Percentiles rank a stretch among this genome's conserved stretches.
These are phyloP conservation scores for Mesembryanthemum crystallinum DNA, from an alignment of 148 eudicot species.

Conservation along the genomic window DNA sequence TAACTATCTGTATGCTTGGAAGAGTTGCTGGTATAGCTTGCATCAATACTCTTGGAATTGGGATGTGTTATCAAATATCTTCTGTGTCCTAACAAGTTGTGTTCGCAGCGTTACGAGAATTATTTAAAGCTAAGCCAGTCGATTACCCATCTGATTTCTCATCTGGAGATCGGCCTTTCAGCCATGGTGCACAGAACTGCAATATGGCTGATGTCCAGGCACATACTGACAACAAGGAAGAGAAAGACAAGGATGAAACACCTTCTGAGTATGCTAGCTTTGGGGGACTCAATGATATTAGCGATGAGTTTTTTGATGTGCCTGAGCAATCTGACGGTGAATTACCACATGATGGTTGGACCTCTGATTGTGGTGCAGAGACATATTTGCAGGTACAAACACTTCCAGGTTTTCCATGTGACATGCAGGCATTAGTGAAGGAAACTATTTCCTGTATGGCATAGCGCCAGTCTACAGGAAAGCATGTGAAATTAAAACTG, in stretches of 20 bases:
- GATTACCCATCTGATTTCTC: conserved; percentile 42
- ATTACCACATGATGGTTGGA: conserved; percentile 47
- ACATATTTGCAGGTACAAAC: conserved; percentile 49
- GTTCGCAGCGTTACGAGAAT: conserved; percentile 55
- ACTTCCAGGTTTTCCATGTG: background rate
- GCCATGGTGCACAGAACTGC: conserved; percentile 14
- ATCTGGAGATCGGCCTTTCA: conserved; percentile 35
- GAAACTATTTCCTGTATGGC: background rate
- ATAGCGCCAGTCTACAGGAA: background rate
- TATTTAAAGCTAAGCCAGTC: conserved; percentile 50
- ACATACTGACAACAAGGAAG: conserved; percentile 30
- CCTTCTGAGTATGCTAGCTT: conserved; percentile 52
- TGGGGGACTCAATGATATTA: conserved; percentile 46
- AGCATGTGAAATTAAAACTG: background rate
- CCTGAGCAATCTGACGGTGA: conserved; percentile 58
- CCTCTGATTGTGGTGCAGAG: conserved; percentile 44
- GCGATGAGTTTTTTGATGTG: conserved; percentile 73
- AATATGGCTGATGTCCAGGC: conserved; percentile 33
- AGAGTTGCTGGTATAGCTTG: conserved; percentile 54
- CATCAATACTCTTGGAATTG: background rate
- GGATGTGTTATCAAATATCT: conserved; percentile 3
- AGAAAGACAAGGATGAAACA: conserved; percentile 34
- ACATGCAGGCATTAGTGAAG: no score
- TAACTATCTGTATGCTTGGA: conserved; percentile 63
- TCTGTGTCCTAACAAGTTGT: conserved; percentile 19